Evolutionary conservation across 352 stramenopile species (phyloP), one percentile per base, ranked within the genome.

Genomic region (Thalassiosira delicatula): DNA sequence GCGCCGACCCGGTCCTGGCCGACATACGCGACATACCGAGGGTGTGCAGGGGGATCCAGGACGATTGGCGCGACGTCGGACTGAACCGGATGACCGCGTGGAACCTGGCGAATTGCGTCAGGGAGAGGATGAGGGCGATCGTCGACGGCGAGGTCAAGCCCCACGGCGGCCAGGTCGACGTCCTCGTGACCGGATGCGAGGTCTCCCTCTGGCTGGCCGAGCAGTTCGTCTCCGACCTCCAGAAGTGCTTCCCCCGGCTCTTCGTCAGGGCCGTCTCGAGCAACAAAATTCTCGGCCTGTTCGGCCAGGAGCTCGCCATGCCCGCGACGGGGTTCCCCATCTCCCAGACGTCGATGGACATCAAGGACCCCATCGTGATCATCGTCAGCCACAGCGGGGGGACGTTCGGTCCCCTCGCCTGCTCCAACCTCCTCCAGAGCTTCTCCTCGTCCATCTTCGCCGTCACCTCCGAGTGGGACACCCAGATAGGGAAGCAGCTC

Each of bases 241-340:
- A 92, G 77, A 93, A 93, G 44, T 80, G 77, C 33, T 93, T 94
- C 75, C 89, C 91, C 46, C 89, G 85, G 63, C 77, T 94, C 0
- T 69, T 44, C 27, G 78, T 92, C 25, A 76, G 85, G 30, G 76
- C 89, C 11, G 73, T 93, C 1, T 90, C 79, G 54, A 90, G 79
- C 32, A 94, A 94, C 70, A 94, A 94, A 68, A 59, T 94, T 14
- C 79, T 94, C 30, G 91, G 89, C 57, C 72, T 93, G 32, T 92
- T 87, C 71, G 91, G 91, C 1, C 91, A 94, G 72, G 91, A 93
- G 66, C 62, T 94, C 21, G 29, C 86, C 17, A 85, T 92, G 54
- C 91, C 91, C 32, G 65, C 82, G 8, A 71, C 83, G 37, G 91
- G 91, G n/a, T 92, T 92, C 78, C 83, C 87, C 0, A 84, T 83